Conservation (phyloP, 768 basidiomycete species). For the Gymnopilus dilepis region DNA sequence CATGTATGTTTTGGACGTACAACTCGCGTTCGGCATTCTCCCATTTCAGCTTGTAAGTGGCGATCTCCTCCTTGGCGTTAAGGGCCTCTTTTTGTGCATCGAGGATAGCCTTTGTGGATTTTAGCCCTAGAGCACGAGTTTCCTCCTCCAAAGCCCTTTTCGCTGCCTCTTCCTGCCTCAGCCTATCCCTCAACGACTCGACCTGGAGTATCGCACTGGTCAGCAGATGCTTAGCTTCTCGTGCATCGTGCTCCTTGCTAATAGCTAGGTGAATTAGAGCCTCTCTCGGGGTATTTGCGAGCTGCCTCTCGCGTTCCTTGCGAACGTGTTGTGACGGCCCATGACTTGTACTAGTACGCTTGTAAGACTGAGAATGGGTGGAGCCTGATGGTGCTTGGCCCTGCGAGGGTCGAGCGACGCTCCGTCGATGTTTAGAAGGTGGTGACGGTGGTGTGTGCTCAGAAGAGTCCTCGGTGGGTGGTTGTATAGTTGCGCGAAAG, state of each 20-base stretch:
- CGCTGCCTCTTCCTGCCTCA: conserved; percentile 21
- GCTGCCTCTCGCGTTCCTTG: conserved; percentile 30
- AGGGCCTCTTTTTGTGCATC: conserved; percentile 33
- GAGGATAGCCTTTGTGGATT: conserved; percentile 32
- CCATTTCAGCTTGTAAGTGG: conserved; percentile 30
- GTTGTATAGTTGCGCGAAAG: conserved; percentile 22
- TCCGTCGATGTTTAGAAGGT: conserved; percentile 7
- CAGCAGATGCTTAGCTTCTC: conserved; percentile 35
- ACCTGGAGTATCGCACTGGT: conserved; percentile 32
- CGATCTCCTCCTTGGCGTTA: conserved; percentile 32
- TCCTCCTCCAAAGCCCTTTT: conserved; percentile 28
- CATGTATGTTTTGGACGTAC: conserved; percentile 23
- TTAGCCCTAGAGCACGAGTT: conserved; percentile 28
- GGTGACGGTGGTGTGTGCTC: conserved; percentile 20
- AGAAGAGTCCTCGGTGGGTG: conserved; percentile 26
- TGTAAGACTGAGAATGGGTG: conserved; percentile 11
- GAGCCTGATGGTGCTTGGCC: neutral
- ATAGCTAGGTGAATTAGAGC: conserved; percentile 33
- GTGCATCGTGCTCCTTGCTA: conserved; percentile 31
- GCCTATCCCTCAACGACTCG: conserved; percentile 24
- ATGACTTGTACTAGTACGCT: conserved; percentile 9
- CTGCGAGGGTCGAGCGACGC: neutral
- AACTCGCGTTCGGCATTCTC: conserved; percentile 33
- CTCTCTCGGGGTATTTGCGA: conserved; percentile 31
- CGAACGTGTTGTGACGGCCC: conserved; percentile 23